Evolutionary conservation across 2,329 filamentous ascomycete genomes (phyloP), one percentile per base, ranked within the genome.

Genomic region (Ophiostoma triangulosporum): DNA sequence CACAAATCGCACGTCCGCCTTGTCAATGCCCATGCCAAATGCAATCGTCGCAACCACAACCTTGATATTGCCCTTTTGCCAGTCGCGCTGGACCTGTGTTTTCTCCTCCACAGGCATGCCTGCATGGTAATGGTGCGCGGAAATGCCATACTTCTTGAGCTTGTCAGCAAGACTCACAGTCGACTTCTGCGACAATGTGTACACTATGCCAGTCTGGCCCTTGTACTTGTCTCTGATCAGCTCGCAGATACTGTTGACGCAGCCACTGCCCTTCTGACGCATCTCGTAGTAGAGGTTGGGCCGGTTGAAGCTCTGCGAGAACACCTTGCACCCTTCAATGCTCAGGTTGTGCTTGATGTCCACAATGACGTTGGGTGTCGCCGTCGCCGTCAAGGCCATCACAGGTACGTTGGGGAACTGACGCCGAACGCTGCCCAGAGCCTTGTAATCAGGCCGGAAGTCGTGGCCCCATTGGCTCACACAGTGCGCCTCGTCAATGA

Each of bases 11-110:
- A 98, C 93, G 65, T 98, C 86, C 0, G 90, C 80, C 66, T 98
- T 98, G 71, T 98, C 93, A 59, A 98, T 98, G n/a, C 93, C 93
- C 93, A 98, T 98, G 6, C 93, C 93, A 64, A 98, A 98, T 24
- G 93, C 93, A 66, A 98, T 97, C 0, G 93, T 98, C 20, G 93
- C 94, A 50, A 98, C 93, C 43, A 98, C 94, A 32, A 98, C 86
- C 60, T 95, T 86, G 62, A 84, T 78, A 51, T 73, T 70, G 6
- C 89, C 88, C 43, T 70, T 71, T 66, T 98, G 93, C 93, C 93
- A 98, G 29, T 81, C 68, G 56, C 77, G 77, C 66, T 97, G 91
- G 4, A 93, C 77, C 6, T 75, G 65, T 1, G 75, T 73, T 64
- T 91, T 91, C 51, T 86, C 78, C 4, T 76, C 70, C 0, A 84